Evolutionary conservation across 768 basidiomycete genomes (phyloP).

Genomic region (Suillus paluster): DNA sequence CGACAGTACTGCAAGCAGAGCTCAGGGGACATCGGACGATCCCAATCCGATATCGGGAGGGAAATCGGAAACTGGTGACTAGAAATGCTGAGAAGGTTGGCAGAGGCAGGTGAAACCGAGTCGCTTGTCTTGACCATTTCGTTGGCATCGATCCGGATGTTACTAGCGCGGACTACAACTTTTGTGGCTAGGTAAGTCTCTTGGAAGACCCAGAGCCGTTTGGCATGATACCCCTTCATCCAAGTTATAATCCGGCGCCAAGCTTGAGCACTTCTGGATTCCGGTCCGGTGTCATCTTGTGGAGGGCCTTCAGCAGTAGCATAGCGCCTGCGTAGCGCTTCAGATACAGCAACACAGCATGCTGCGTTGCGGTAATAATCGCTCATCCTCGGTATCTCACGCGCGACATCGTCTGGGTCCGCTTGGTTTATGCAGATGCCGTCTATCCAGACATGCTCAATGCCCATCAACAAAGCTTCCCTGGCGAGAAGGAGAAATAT

Average conservation of each 20-base stretch:
- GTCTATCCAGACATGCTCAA: conserved; percentile 1
- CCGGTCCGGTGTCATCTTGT: neutral
- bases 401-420: conserved; percentile 1
- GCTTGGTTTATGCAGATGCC: neutral
- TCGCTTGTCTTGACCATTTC: neutral
- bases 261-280: neutral
- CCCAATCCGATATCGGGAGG: neutral
- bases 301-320: neutral
- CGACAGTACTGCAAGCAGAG: conserved; percentile 3
- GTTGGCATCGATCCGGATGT: neutral
- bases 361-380: neutral
- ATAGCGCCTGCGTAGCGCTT: conserved; percentile 1
- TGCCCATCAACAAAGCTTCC: neutral
- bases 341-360: neutral
- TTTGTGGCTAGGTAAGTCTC: neutral
- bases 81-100: neutral
- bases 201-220: neutral
- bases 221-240: conserved; percentile 2
- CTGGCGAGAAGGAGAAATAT: conserved; percentile 1
- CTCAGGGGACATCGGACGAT: conserved; percentile 3
- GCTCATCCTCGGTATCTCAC: neutral
- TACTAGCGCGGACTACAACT: neutral
- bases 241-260: conserved; percentile 3
- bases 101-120: neutral
- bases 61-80: neutral